Evolutionary conservation across 441 rosid genomes (phyloP), one percentile per base, ranked within the genome.

Genomic region (Aleurites moluccanus): DNA sequence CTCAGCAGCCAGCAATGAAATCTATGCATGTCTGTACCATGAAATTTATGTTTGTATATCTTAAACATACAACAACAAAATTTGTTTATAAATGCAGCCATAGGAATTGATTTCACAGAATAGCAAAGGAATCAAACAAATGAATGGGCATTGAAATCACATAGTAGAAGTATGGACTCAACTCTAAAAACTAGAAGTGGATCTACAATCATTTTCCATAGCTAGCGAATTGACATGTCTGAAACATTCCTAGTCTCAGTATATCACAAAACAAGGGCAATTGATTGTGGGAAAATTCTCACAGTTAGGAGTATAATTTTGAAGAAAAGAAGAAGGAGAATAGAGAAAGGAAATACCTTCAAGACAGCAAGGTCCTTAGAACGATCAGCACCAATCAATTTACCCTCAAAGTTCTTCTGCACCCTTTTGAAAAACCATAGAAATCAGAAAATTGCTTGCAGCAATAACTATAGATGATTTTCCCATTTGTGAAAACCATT

Each of bases 341-440:
- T 47, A 50, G 21, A 64, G 59, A 16, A 18, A 47, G 61, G 63
- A 49, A 33, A 49, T 59, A 90, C 96, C 94, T 92, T 90, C 83
- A 95, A 84, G 70, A 95, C 97, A 77, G 98, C 99, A 67, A 95
- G 99, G 85, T 95, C 98, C 84, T 95, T 95, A 21, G 87, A 67
- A 76, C 97, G 97, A 80, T 94, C 96, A 38, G 99, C 99, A 45
- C 97, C 99, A 53, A 94, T 75, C 81, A 94, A 84, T 83, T 78
- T 88, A 35, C 98, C 99, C 86, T 92, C 98, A 67, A 89, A 95
- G 84, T 91, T 95, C 88, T 91, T 92, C 78, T 91, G 98, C 64
- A 94, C 86, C 88, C 99, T 91, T 80, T 75, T 71, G 77, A 73
- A 64, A 77, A 66, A 68, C 65, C 33, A 81, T 15, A 66, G 57